Base-by-base conservation (phyloP, 192 early-diverging fungal species). In the Rhizoclosmatium globosum region DNA sequence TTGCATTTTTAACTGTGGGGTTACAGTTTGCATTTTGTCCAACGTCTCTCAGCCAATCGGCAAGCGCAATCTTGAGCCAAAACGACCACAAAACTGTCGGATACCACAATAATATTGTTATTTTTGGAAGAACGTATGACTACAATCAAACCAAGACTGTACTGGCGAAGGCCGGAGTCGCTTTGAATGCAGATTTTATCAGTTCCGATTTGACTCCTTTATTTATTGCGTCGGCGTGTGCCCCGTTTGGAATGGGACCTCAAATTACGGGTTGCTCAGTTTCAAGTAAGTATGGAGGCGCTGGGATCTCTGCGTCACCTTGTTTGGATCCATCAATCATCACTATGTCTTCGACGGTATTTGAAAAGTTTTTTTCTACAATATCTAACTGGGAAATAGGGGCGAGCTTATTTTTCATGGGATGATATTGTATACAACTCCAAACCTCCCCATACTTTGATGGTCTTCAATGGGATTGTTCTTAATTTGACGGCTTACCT, bases 1-100 rank as follows among this genome's bases (percentile, higher is more conserved):
- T 86, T 4, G 83, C 79, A 6, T 87, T 88, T 67, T 72, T 88
- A 41, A 85, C 87, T 13, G 79, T 85, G 57, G 87, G 87, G 17
- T 46, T 88, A 2, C 78, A 87, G 67, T 69, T 81, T 23, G 61
- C 79, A 15, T 66, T 87, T 2, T 87, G 86, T 72, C 84, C 82
- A 4, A 53, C 67, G 41, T 74, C 50, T 4, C 43, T 56, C 0
- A 42, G 21, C 6, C 38, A 60, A 2, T 50, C 15, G 23, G 21
- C 84, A 13, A 58, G 77, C 58, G 45, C 81, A 23, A 68, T 68
- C 64, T 57, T 84, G 21, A 72, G 80, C 66, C 82, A 82, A 64
- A 78, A 64, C 45, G 80, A 85, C 46, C 82, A 81, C 47, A 23
- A 15, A 7, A 78, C 71, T 44, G 44, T 85, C 38, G 73, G 53